Evolutionary conservation across 2,329 filamentous ascomycete species (phyloP).

Genomic region (Claviceps quebecensis): DNA sequence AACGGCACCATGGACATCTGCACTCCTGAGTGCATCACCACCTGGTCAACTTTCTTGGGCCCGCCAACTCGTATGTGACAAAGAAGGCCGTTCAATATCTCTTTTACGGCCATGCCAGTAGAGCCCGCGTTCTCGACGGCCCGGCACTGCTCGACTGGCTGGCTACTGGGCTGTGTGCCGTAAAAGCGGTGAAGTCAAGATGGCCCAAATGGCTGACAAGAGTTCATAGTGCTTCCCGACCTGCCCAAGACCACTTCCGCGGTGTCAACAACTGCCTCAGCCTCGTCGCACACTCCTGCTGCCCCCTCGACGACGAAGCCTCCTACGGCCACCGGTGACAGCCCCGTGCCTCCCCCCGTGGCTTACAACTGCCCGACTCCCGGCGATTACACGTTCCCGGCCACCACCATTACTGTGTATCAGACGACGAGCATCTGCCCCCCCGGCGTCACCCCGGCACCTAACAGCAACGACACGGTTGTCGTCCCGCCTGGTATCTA

Average conservation of each 20-base stretch:
- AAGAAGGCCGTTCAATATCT: too few relatives aligned
- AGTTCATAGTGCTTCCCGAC: too few relatives aligned
- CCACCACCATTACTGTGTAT: constrained; percentile 54
- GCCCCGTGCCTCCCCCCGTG: constrained; percentile 30
- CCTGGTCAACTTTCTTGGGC: constrained; percentile 58
- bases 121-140: too few relatives aligned
- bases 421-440: constrained; percentile 56
- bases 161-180: too few relatives aligned
- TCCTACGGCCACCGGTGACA: constrained; percentile 17
- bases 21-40: constrained; percentile 52
- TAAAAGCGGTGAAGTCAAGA: too few relatives aligned
- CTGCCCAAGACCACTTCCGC: too few relatives aligned
- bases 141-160: too few relatives aligned
- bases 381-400: constrained; percentile 63
- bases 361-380: constrained; percentile 45
- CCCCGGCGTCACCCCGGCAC: constrained; percentile 48
- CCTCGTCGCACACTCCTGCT: constrained; percentile 6
- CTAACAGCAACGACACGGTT: constrained; percentile 40
- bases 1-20: constrained; percentile 34
- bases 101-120: too few relatives aligned
- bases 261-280: too few relatives aligned
- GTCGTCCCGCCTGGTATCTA: constrained; percentile 58
- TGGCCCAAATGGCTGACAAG: too few relatives aligned
- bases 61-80: constrained; percentile 44
- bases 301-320: constrained; percentile 1